Percentiles rank a stretch among this genome's conserved stretches.
Evolutionary conservation across 768 basidiomycete species (phyloP).

Genomic region (Auriscalpium orientale): DNA sequence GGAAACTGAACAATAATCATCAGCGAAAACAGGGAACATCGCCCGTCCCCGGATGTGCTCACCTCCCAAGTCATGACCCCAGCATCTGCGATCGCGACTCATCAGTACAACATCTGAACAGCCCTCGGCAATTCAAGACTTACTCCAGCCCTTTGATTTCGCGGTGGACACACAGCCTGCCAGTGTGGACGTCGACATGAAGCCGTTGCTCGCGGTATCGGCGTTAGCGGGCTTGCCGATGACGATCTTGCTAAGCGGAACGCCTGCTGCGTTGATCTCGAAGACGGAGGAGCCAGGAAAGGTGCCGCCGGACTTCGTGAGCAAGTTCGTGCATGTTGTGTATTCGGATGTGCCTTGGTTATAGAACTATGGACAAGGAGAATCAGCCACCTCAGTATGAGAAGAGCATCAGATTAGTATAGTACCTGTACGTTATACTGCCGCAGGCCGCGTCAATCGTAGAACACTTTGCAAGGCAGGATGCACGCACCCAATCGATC

Average conservation of each 20-base stretch:
- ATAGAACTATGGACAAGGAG: constrained; percentile 30
- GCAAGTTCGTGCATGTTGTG: constrained; percentile 30
- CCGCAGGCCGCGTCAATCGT: too few species aligned
- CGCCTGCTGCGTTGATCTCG: constrained; percentile 47
- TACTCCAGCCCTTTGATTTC: constrained; percentile 54
- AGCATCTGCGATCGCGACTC: background rate
- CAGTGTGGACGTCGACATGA: constrained; percentile 47
- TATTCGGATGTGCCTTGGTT: constrained; percentile 31
- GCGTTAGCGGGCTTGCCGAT: constrained; percentile 63
- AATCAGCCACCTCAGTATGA: background rate
- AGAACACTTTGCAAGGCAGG: background rate
- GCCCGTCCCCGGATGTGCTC: background rate
- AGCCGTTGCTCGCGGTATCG: constrained; percentile 39
- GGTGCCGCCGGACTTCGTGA: constrained; percentile 30
- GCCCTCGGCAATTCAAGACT: constrained; percentile 17
- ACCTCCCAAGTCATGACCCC: constrained; percentile 7
- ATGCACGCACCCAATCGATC: constrained; percentile 35
- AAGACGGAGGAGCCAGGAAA: constrained; percentile 39
- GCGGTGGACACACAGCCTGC: constrained; percentile 53
- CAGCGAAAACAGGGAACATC: background rate
- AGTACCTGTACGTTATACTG: constrained; percentile 38
- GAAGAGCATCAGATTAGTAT: too few species aligned
- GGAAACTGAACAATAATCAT: background rate
- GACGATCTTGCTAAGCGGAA: constrained; percentile 56
- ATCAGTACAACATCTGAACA: background rate